Evolutionary conservation across 1,139 yeast genomes (phyloP).

Genomic region (Kodamaea suecica): DNA sequence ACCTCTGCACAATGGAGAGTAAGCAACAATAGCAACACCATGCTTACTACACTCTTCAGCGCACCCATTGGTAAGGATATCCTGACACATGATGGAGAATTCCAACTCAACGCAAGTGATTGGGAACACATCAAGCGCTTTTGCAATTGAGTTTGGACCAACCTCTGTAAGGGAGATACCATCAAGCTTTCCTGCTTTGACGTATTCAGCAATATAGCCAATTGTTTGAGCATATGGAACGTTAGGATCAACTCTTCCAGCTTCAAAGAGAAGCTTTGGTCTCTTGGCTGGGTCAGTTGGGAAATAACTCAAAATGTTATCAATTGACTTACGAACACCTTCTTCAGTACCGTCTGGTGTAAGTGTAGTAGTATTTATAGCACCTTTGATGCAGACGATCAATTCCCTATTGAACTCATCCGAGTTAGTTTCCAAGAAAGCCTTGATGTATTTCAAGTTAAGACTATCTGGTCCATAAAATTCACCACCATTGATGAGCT

Average conservation of each 20-base stretch:
- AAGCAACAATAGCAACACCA: constrained; percentile 63
- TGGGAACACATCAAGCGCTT: constrained; percentile 50
- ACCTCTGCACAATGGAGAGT: constrained; percentile 79
- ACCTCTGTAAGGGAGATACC: constrained; percentile 73
- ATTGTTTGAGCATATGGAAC: constrained; percentile 49
- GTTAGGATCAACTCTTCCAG: constrained; percentile 59
- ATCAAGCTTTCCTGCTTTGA: constrained; percentile 53
- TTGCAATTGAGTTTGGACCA: constrained; percentile 51
- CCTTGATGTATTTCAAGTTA: constrained; percentile 47
- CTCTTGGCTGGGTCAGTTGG: constrained; percentile 38
- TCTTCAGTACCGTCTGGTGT: constrained; percentile 42
- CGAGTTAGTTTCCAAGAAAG: constrained; percentile 50
- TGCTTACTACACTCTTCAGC: constrained; percentile 45
- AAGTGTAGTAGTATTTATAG: constrained; percentile 35
- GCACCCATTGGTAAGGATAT: constrained; percentile 57
- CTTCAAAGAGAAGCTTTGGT: constrained; percentile 56
- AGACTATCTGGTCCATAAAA: constrained; percentile 61
- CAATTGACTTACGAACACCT: constrained; percentile 46
- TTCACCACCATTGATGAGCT: constrained; percentile 70
- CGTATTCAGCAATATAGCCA: constrained; percentile 45
- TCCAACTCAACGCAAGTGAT: constrained; percentile 72
- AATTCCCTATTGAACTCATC: constrained; percentile 49
- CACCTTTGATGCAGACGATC: constrained; percentile 69
- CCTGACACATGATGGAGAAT: constrained; percentile 60
- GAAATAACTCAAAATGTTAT: constrained; percentile 42